These are phyloP conservation scores for Plasmodium knowlesi DNA, from an alignment of 169 alveolate species.

Conservation along the genomic window DNA sequence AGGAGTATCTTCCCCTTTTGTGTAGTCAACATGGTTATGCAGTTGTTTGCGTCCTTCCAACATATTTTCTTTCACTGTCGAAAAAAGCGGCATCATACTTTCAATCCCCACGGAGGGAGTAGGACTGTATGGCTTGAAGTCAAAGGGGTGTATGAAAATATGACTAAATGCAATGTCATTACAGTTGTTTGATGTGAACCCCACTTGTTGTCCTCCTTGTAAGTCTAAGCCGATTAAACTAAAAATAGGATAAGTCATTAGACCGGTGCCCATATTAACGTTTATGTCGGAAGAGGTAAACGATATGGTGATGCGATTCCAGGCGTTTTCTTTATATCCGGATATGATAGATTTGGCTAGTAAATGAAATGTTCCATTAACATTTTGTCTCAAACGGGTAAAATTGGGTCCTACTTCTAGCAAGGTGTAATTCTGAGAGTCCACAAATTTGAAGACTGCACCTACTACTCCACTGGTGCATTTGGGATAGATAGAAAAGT, in stretches of 20 bases:
- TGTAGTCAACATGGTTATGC: not conserved
- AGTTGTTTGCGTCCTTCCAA: slow-evolving; percentile 13
- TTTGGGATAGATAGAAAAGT: slow-evolving; percentile 84
- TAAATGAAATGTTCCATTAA: slow-evolving; percentile 78
- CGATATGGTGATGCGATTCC: slow-evolving; percentile 82
- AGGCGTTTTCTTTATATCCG: slow-evolving; percentile 75
- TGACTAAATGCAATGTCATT: slow-evolving; percentile 88
- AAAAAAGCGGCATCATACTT: slow-evolving; percentile 19
- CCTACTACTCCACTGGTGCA: slow-evolving; percentile 87
- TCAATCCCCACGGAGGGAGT: slow-evolving; percentile 15
- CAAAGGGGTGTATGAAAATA: slow-evolving; percentile 80
- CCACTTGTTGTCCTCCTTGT: slow-evolving; percentile 82
- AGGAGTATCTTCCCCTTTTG: not conserved
- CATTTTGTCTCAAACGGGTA: slow-evolving; percentile 82
- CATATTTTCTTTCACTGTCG: slow-evolving; percentile 43
- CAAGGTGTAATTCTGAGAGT: slow-evolving; percentile 84
- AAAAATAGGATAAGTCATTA: slow-evolving; percentile 80
- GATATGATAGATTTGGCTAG: slow-evolving; percentile 81
- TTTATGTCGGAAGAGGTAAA: slow-evolving; percentile 80
- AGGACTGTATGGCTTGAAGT: slow-evolving; percentile 74
- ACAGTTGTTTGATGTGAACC: slow-evolving; percentile 84
- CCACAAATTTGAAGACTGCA: slow-evolving; percentile 81
- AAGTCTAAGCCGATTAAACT: slow-evolving; percentile 78
- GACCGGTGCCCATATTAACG: slow-evolving; percentile 80
- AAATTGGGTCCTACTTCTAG: slow-evolving; percentile 82